Percentiles rank a stretch among this genome's conserved stretches.
These are phyloP conservation scores for Coelomomyces lativittatus DNA, from an alignment of 371 early-diverging fungal species.

Conservation along the genomic window DNA sequence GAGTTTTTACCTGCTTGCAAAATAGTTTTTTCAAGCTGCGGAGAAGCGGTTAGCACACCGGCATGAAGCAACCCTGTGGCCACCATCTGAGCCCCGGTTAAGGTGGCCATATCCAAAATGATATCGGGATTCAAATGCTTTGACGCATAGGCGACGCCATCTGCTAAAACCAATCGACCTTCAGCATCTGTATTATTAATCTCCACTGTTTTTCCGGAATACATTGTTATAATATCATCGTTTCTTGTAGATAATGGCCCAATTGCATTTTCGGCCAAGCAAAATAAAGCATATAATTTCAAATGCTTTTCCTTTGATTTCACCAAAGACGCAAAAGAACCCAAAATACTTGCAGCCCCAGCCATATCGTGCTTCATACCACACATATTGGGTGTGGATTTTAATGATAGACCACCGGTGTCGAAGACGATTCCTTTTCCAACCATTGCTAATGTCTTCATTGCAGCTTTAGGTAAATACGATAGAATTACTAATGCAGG, in stretches of 20 bases:
- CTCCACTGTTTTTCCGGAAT: conserved; percentile 28
- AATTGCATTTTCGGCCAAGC: conserved; percentile 22
- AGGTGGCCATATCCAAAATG: conserved; percentile 20
- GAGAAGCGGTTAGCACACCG: conserved; percentile 11
- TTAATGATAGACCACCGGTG: conserved; percentile 24
- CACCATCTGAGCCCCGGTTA: conserved; percentile 26
- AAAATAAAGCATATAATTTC: conserved; percentile 12
- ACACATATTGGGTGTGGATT: conserved; percentile 10
- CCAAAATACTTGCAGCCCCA: conserved; percentile 17
- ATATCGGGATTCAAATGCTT: conserved; percentile 11
- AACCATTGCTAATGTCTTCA: conserved; percentile 17
- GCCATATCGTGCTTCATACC: conserved; percentile 19
- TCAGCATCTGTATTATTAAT: conserved; percentile 14
- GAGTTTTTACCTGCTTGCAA: conserved; percentile 9
- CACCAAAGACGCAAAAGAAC: conserved; percentile 14
- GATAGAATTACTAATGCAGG: conserved; percentile 15
- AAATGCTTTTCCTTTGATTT: background rate
- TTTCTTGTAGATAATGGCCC: conserved; percentile 6
- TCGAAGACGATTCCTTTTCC: conserved; percentile 37
- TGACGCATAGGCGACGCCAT: conserved; percentile 18
- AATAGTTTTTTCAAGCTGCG: conserved; percentile 9
- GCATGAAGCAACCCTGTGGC: conserved; percentile 20
- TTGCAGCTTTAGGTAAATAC: conserved; percentile 7
- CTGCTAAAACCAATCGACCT: conserved; percentile 3
- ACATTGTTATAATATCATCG: conserved; percentile 16